Percentiles rank a stretch among this genome's conserved stretches.
Evolutionary conservation across 2,329 filamentous ascomycete species (phyloP).

Genomic region (Claviceps capensis): DNA sequence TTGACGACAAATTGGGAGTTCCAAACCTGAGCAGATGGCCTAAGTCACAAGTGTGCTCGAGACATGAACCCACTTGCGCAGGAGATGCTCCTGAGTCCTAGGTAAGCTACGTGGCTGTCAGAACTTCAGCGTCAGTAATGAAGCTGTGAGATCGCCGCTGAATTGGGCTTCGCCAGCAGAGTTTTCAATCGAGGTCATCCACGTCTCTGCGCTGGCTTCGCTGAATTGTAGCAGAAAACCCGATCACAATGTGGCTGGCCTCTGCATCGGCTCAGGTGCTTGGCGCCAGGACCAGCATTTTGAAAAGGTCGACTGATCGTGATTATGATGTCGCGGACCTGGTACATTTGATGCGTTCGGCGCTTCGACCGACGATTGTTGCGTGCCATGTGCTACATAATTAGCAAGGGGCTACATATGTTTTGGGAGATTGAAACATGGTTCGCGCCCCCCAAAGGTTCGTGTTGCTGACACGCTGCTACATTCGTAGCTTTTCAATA

Average conservation of each 20-base stretch:
- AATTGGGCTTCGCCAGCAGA: no score
- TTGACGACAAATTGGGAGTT: not conserved
- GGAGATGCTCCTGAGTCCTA: not conserved
- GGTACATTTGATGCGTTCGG: no score
- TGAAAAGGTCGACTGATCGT: not conserved
- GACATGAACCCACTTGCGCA: not conserved
- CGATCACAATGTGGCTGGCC: not conserved
- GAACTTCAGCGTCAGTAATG: not conserved
- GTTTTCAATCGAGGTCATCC: no score
- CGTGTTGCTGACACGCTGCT: no score
- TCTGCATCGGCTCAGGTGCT: not conserved
- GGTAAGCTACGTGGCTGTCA: not conserved
- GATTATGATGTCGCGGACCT: not conserved
- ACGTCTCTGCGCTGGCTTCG: no score
- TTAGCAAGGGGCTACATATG: no score
- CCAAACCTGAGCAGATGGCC: not conserved
- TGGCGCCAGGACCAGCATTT: not conserved
- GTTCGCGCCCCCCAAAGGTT: no score
- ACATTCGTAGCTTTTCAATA: no score
- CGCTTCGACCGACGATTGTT: no score
- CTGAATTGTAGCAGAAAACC: no score
- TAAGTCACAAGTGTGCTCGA: not conserved
- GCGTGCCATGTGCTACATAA: no score
- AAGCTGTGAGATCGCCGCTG: not conserved
- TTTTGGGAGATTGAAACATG: no score